A percentile compares a stretch with the other conserved stretches of the same genome.
These are phyloP conservation scores for Pseudozyma sp. DNA, from an alignment of 1,284 basidiomycete genomes.

Conservation along the genomic window DNA sequence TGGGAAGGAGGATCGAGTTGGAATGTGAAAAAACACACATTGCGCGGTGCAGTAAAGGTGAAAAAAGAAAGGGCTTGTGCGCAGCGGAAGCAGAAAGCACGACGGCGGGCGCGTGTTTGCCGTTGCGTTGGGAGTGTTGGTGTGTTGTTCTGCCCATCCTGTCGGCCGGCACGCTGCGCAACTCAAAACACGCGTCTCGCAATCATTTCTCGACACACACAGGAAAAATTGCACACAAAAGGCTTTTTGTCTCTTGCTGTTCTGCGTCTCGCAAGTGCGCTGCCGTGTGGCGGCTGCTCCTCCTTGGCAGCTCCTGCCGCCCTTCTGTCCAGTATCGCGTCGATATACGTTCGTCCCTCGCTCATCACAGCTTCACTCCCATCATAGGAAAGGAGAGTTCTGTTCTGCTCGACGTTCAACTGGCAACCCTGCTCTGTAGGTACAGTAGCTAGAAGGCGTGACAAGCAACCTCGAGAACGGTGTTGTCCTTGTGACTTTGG, in stretches of 20 bases:
- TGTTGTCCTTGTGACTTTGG: too few species aligned
- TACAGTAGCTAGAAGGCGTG: too few species aligned
- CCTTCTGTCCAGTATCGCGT: conserved; percentile 7
- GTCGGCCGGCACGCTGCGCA: conserved; percentile 19
- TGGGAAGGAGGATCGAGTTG: not conserved
- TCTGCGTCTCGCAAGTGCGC: not conserved
- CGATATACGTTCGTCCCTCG: conserved; percentile 5
- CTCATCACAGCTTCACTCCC: too few species aligned
- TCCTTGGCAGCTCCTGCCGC: not conserved
- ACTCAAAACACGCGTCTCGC: too few species aligned
- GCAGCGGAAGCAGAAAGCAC: not conserved
- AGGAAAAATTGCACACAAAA: not conserved
- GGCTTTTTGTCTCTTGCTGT: not conserved
- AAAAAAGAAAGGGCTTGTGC: not conserved
- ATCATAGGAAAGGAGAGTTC: too few species aligned
- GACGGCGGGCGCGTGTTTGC: not conserved
- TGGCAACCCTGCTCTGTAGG: too few species aligned
- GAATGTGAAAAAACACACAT: not conserved
- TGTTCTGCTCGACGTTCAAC: too few species aligned
- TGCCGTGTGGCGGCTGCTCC: not conserved
- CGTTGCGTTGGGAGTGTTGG: conserved; percentile 2
- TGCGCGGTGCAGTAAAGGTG: not conserved
- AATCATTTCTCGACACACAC: too few species aligned
- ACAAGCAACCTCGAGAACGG: too few species aligned
- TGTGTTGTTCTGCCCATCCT: conserved; percentile 20